Conservation (phyloP, 2,329 filamentous ascomycete genomes). For the Pseudocercospora crystallina region DNA sequence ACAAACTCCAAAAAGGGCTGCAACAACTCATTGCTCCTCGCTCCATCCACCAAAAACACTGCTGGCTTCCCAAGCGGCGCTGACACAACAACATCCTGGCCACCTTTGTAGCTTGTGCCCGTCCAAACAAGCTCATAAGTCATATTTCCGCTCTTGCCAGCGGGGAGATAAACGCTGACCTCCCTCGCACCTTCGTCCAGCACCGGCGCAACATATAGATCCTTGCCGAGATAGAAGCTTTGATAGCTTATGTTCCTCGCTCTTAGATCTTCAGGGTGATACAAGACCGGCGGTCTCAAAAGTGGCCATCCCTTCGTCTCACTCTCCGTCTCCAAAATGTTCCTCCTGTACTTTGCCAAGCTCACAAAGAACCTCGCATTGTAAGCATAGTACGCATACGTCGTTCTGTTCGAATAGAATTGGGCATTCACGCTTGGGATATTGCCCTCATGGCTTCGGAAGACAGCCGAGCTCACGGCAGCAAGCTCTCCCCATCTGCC, state of each 20-base stretch:
- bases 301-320: constrained; percentile 32
- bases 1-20: constrained; percentile 31
- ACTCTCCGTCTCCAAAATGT: constrained; percentile 30
- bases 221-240: constrained; percentile 31
- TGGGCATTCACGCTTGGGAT: constrained; percentile 39
- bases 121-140: constrained; percentile 32
- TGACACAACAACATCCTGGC: constrained; percentile 26
- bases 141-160: constrained; percentile 13
- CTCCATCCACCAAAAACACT: constrained; percentile 30
- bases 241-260: constrained; percentile 29
- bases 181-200: constrained; percentile 26
- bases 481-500: constrained; percentile 41
- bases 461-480: constrained; percentile 36
- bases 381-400: constrained; percentile 39
- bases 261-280: constrained; percentile 25
- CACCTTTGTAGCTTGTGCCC: constrained; percentile 23
- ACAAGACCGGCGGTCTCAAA: constrained; percentile 27
- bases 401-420: constrained; percentile 38
- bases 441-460: constrained; percentile 42
- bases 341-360: constrained; percentile 35
- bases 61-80: constrained; percentile 32
- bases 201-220: constrained; percentile 33
- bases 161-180: constrained; percentile 28
- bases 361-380: constrained; percentile 39
- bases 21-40: constrained; percentile 21